Percentiles rank a stretch among this genome's conserved stretches.
phyloP scores from a whole-genome alignment of 2,329 filamentous ascomycete species.

The Hypoxylon sp. region DNA sequence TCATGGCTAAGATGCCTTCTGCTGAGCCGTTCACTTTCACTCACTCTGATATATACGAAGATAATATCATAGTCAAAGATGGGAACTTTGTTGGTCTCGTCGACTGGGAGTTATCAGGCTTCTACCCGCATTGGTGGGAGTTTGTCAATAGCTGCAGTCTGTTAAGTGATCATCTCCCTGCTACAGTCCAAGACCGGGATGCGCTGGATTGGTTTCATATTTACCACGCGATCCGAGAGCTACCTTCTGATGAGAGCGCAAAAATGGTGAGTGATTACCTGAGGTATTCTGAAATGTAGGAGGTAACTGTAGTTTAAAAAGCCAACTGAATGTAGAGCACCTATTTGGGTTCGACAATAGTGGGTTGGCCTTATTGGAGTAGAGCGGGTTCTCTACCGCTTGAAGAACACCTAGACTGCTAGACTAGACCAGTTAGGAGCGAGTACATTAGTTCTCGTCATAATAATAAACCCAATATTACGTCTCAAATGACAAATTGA shows the following conservation, averaged over 20 bases:
- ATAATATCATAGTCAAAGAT: conserved; percentile 40
- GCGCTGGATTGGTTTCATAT: conserved; percentile 38
- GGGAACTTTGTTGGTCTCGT: conserved; percentile 35
- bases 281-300: no score
- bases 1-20: conserved; percentile 40
- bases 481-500: neutral
- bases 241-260: neutral
- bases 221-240: conserved; percentile 28
- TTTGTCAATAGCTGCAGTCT: conserved; percentile 27
- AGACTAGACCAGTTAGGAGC: neutral
- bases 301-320: neutral
- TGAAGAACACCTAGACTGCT: neutral
- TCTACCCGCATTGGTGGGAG: conserved; percentile 41
- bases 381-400: neutral
- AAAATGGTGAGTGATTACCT: neutral
- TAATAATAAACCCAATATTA: neutral
- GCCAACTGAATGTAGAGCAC: neutral
- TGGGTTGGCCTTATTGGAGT: neutral
- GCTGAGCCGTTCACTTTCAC: conserved; percentile 34
- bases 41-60: conserved; percentile 33
- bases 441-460: neutral
- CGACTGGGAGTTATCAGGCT: conserved; percentile 36
- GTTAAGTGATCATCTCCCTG: conserved; percentile 21
- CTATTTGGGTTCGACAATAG: neutral
- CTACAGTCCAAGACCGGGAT: neutral